Evolutionary conservation across 2,329 filamentous ascomycete species (phyloP).

Genomic region (Amphichorda felina): DNA sequence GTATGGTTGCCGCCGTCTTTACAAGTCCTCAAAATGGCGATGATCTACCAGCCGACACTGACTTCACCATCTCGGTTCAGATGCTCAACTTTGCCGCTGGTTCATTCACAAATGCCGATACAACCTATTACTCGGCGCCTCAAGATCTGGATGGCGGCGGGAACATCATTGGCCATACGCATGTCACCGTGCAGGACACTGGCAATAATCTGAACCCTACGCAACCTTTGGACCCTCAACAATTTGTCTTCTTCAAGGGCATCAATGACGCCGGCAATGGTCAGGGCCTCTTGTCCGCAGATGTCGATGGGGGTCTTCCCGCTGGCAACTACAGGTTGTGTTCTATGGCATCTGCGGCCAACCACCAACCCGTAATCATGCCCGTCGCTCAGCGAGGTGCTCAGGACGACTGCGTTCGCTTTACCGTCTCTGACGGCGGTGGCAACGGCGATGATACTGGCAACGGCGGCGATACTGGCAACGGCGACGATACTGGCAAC

Average conservation of each 20-base stretch:
- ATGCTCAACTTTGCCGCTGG: conserved; percentile 41
- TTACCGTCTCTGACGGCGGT: conserved; percentile 31
- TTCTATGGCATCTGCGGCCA: conserved; percentile 49
- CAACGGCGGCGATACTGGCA: conserved; percentile 3
- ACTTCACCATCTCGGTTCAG: conserved; percentile 42
- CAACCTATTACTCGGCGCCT: conserved; percentile 49
- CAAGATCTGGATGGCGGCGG: conserved; percentile 37
- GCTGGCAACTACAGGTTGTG: conserved; percentile 54
- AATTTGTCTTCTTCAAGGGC: conserved; percentile 55
- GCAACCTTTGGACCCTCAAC: conserved; percentile 36
- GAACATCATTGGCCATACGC: conserved; percentile 45
- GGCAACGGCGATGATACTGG: too few relatives aligned
- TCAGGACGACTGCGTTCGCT: conserved; percentile 53
- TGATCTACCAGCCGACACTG: conserved; percentile 29
- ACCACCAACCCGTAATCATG: conserved; percentile 57
- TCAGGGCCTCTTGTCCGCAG: conserved; percentile 37
- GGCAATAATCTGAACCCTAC: conserved; percentile 37
- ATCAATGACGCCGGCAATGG: conserved; percentile 51
- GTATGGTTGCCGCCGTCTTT: conserved; percentile 47
- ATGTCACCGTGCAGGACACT: conserved; percentile 45
- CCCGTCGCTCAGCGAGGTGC: conserved; percentile 55
- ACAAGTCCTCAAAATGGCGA: conserved; percentile 39
- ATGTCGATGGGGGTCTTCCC: conserved; percentile 45
- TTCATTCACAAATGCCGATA: conserved; percentile 47
- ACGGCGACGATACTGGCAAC: too few relatives aligned